Evolutionary conservation across 2,329 filamentous ascomycete genomes (phyloP).

Genomic region (Pseudocercospora cruenta): DNA sequence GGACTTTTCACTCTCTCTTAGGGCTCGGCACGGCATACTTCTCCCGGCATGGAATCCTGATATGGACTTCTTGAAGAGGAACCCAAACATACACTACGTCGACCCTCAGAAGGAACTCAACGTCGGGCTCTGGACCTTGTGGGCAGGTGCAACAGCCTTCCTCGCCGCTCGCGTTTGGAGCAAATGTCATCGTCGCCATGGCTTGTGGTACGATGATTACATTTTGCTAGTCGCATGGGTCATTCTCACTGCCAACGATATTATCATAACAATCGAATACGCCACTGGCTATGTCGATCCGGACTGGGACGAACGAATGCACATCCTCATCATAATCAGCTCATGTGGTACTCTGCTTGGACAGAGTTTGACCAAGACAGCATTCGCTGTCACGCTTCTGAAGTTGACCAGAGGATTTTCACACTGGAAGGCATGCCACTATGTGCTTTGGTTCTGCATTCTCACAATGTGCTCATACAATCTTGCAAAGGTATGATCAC

Average conservation of each 20-base stretch:
- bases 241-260: constrained; percentile 51
- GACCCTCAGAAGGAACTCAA: constrained; percentile 43
- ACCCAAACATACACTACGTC: constrained; percentile 35
- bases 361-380: constrained; percentile 44
- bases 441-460: constrained; percentile 55
- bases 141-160: constrained; percentile 42
- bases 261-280: constrained; percentile 52
- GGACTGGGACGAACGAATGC: constrained; percentile 58
- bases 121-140: constrained; percentile 45
- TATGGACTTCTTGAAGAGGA: constrained; percentile 23
- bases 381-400: constrained; percentile 46
- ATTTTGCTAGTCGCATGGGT: constrained; percentile 45
- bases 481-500: constrained; percentile 44
- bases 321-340: constrained; percentile 55
- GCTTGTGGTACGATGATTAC: constrained; percentile 47
- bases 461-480: constrained; percentile 54
- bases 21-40: background rate
- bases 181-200: constrained; percentile 44
- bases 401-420: constrained; percentile 47
- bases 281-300: constrained; percentile 54
- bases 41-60: constrained; percentile 22
- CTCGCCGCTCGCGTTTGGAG: constrained; percentile 43
- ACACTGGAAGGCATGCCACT: constrained; percentile 24
- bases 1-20: background rate
- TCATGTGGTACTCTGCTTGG: constrained; percentile 45